Evolutionary conservation across 768 basidiomycete genomes (phyloP), one percentile per base, ranked within the genome.

Genomic region (Mycena metata): DNA sequence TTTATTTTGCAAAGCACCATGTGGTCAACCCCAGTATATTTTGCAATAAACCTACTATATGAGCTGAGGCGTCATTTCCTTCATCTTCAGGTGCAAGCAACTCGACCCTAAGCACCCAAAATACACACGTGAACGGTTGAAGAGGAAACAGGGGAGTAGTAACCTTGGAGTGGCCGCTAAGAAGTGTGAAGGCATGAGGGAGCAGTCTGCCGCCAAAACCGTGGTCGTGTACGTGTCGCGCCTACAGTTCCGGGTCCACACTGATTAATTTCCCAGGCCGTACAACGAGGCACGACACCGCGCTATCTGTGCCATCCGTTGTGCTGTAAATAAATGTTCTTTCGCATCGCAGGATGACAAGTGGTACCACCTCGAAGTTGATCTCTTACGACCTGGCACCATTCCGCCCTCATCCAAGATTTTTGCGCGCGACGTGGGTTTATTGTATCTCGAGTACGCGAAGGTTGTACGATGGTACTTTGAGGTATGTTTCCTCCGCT

Each of bases 341-440:
- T 76, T 74, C 30, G 69, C 62, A 13, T 65, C 56, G 16, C 60
- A 75, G 17, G 60, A 55, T 15, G 74, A 76, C 54, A 21, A 45
- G 39, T 63, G 65, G 46, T 76, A 73, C 30, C 46, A 35, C 6
- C 21, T 56, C 12, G 72, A 76, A 51, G 70, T 75, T n/a, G 57
- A 71, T 41, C 49, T 76, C 16, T 57, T 76, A 13, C 70, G 68
- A 9, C 75, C 75, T 26, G 75, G 72, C 19, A 73, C 69, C 13
- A 60, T 47, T 7, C 33, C 74, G n/a, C 74, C 75, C 4, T 63
- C 65, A 4, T 61, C 72, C 9, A 56, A 51, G 16, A 70, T 67
- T 5, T 68, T 76, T 21, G 71, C 66, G 17, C 36, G 21, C 5
- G 70, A 74, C 41, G 46, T 70, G 16, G 51, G 47, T 2, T 23